Conservation (phyloP, 306 rosid species). For the Quercus suber region DNA sequence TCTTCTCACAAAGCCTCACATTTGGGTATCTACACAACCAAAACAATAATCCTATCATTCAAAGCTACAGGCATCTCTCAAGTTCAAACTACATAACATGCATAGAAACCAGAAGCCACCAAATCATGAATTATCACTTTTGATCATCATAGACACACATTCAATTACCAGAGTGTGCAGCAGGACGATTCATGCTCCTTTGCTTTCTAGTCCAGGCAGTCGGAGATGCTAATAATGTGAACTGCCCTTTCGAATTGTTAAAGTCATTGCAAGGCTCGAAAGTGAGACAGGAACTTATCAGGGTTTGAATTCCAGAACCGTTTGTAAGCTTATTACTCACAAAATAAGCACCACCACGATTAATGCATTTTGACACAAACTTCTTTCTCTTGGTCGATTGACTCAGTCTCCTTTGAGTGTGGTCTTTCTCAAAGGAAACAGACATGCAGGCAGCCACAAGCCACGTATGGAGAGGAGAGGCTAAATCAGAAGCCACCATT, state of each 20-base stretch:
- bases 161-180: constrained; percentile 47
- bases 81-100: background rate
- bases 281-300: constrained; percentile 50
- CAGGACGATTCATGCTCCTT: constrained; percentile 39
- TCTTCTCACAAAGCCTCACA: no score
- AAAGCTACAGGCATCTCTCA: background rate
- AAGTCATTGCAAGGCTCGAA: constrained; percentile 60
- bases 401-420: constrained; percentile 28
- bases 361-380: constrained; percentile 30
- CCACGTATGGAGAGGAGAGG: constrained; percentile 90
- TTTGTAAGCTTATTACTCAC: constrained; percentile 39
- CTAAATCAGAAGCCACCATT: constrained; percentile 57
- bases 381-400: constrained; percentile 33
- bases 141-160: background rate
- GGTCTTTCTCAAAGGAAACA: constrained; percentile 58
- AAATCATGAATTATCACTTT: background rate
- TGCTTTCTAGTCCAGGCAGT: constrained; percentile 37
- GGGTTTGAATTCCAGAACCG: constrained; percentile 72
- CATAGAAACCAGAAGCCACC: background rate
- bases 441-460: constrained; percentile 95
- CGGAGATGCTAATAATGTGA: constrained; percentile 53
- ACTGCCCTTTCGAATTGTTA: constrained; percentile 35
- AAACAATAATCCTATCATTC: background rate
- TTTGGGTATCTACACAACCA: no score
- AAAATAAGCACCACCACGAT: constrained; percentile 20